Percentiles rank a stretch among this genome's conserved stretches.
Evolutionary conservation across 306 rosid genomes (phyloP).

Genomic region (peach (Prunus persica)): DNA sequence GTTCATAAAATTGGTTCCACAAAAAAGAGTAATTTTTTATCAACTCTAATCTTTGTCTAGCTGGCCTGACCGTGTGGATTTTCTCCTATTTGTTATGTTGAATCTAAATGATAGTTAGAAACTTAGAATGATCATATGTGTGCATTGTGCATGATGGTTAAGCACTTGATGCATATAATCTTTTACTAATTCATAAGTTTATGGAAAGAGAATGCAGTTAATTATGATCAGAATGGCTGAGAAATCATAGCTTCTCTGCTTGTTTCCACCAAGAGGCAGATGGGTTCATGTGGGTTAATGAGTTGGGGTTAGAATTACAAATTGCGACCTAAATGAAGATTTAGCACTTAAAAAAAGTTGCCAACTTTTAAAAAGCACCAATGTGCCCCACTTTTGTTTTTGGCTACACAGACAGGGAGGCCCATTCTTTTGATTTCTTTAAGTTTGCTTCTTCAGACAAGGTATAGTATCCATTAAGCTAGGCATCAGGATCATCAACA

Average conservation of each 20-base stretch:
- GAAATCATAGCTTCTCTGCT: slow-evolving; percentile 39
- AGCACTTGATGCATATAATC: slow-evolving; percentile 14
- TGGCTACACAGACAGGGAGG: slow-evolving; percentile 65
- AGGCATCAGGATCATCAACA: slow-evolving; percentile 67
- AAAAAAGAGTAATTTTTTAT: background rate
- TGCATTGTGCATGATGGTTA: background rate
- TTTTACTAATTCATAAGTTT: background rate
- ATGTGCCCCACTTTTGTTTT: slow-evolving; percentile 41
- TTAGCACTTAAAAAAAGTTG: slow-evolving; percentile 35
- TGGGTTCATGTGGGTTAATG: slow-evolving; percentile 57
- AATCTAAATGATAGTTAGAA: background rate
- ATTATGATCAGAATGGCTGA: slow-evolving; percentile 33
- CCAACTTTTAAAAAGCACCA: slow-evolving; percentile 45
- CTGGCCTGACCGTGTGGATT: background rate
- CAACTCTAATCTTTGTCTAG: background rate
- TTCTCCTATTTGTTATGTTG: background rate
- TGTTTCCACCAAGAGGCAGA: slow-evolving; percentile 36
- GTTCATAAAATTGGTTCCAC: background rate
- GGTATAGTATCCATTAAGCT: slow-evolving; percentile 81
- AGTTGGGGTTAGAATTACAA: slow-evolving; percentile 28
- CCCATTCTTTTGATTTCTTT: slow-evolving; percentile 64
- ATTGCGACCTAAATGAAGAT: slow-evolving; percentile 33
- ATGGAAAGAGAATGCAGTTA: slow-evolving; percentile 25
- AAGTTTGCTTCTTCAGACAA: slow-evolving; percentile 77
- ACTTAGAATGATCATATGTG: background rate